Conservation (phyloP, 331 rosid species). For the Ulmus americana region DNA sequence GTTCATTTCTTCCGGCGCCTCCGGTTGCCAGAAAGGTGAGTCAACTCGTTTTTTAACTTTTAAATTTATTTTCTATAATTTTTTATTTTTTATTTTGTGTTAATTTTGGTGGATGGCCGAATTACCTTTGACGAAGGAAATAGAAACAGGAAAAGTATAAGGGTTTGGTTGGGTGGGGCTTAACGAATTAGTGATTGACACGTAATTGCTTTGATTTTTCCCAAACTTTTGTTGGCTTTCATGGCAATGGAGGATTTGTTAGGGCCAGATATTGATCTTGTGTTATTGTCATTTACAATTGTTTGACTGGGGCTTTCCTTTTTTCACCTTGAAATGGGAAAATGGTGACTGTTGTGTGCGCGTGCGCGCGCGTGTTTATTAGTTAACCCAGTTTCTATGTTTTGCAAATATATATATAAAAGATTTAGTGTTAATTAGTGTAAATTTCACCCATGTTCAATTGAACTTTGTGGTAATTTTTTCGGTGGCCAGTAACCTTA, state of each 20-base stretch:
- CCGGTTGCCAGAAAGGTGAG: slow-evolving; percentile 65
- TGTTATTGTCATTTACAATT: not conserved
- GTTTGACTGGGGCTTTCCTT: not conserved
- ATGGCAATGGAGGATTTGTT: slow-evolving; percentile 21
- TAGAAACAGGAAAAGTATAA: slow-evolving; percentile 8
- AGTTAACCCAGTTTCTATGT: too few species aligned
- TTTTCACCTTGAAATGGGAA: slow-evolving; percentile 4
- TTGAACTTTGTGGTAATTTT: too few species aligned
- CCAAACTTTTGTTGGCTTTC: slow-evolving; percentile 12
- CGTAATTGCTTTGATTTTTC: slow-evolving; percentile 2
- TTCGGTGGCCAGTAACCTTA: too few species aligned
- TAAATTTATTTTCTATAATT: not conserved
- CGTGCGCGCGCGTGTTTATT: too few species aligned
- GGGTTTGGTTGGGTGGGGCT: slow-evolving; percentile 20
- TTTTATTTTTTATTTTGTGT: not conserved
- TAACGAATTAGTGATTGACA: slow-evolving; percentile 25
- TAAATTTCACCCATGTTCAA: too few species aligned
- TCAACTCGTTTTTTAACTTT: slow-evolving; percentile 14
- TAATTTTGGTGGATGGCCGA: slow-evolving; percentile 20
- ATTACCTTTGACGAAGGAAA: slow-evolving; percentile 26
- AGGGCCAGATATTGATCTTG: not conserved
- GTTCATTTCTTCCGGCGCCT: slow-evolving; percentile 23
- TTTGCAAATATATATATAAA: too few species aligned
- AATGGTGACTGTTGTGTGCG: not conserved
- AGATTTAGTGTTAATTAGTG: too few species aligned